These are phyloP conservation scores for Malus orientalis DNA, from an alignment of 306 rosid genomes.

Conservation along the genomic window DNA sequence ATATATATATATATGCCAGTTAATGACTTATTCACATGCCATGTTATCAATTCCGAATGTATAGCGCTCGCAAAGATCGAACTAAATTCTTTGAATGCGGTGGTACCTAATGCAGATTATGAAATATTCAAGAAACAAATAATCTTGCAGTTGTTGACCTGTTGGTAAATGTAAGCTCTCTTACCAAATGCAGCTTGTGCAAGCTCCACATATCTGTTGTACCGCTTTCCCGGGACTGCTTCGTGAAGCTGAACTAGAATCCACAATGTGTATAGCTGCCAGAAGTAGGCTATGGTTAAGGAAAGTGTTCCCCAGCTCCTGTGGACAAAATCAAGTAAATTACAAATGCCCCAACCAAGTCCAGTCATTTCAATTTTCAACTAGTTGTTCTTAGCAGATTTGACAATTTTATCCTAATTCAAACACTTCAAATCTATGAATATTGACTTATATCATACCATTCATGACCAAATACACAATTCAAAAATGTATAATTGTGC, in stretches of 20 bases:
- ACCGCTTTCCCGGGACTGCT: conserved; percentile 98
- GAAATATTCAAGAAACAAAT: not conserved
- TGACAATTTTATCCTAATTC: not conserved
- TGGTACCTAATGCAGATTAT: not conserved
- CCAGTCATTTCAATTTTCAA: not conserved
- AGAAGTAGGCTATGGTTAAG: conserved; percentile 72
- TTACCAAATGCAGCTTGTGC: conserved; percentile 99
- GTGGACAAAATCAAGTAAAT: conserved; percentile 7
- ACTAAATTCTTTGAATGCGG: not conserved
- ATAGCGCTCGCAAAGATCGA: not conserved
- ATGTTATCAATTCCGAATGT: not conserved
- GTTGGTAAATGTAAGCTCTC: not conserved
- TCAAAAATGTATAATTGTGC: no score
- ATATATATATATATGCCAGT: not conserved
- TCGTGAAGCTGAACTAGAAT: conserved; percentile 95
- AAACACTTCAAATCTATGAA: not conserved
- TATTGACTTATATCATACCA: not conserved
- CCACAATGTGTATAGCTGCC: conserved; percentile 98
- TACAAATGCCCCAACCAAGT: conserved; percentile 6
- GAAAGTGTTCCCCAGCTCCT: conserved; percentile 99
- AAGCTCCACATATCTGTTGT: conserved; percentile 94
- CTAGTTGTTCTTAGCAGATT: not conserved
- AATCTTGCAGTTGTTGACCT: not conserved
- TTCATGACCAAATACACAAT: not conserved
- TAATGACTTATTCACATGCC: not conserved